phyloP scores from a whole-genome alignment of 1,284 basidiomycete genomes.

The Melampsora americana region DNA sequence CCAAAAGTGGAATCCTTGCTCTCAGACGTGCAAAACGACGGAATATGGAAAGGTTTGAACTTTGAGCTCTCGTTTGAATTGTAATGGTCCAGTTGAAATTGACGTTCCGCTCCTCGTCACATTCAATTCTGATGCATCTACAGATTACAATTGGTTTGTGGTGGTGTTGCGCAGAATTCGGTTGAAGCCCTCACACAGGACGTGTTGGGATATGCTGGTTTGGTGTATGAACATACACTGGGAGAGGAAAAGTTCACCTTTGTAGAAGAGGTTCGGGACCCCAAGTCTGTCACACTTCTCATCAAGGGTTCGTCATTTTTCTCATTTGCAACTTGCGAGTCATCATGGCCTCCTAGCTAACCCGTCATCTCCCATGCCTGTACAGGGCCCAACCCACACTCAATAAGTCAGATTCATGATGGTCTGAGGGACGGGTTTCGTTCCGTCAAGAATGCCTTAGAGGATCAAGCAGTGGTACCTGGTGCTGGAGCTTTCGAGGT shows the following conservation, averaged over 20 bases:
- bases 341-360: background rate
- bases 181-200: conserved; percentile 92
- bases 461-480: conserved; percentile 82
- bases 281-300: conserved; percentile 93
- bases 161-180: conserved; percentile 94
- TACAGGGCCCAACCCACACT: conserved; percentile 82
- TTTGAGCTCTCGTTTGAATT: conserved; percentile 33
- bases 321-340: background rate
- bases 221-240: conserved; percentile 98
- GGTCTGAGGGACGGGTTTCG: conserved; percentile 93
- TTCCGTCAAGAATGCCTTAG: conserved; percentile 93
- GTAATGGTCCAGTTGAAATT: too few species aligned
- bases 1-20: conserved; percentile 94
- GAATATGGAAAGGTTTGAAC: conserved; percentile 84
- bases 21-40: conserved; percentile 91
- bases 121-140: background rate
- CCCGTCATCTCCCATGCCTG: background rate
- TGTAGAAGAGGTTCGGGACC: conserved; percentile 90
- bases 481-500: conserved; percentile 98
- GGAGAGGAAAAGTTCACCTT: conserved; percentile 99
- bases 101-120: background rate
- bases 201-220: conserved; percentile 90
- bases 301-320: conserved; percentile 69
- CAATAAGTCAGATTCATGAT: conserved; percentile 93
- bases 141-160: conserved; percentile 83